Evolutionary conservation across 139 green algal species (phyloP).

Genomic region (Closterium sp.): DNA sequence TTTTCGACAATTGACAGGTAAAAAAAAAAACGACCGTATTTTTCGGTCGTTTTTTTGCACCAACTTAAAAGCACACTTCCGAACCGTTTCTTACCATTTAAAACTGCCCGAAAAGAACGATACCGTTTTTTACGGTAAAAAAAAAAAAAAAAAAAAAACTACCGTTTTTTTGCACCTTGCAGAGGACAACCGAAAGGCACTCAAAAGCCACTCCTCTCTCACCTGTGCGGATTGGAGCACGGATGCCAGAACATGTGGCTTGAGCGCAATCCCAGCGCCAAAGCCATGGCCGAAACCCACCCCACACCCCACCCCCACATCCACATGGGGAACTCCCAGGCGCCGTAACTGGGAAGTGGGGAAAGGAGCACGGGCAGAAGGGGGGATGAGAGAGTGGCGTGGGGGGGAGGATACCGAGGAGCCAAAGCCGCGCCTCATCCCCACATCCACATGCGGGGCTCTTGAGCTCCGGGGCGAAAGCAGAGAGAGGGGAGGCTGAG

Average conservation of each 20-base stretch:
- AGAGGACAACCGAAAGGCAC: too few relatives aligned
- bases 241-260: background rate
- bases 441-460: background rate
- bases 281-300: constrained; percentile 18
- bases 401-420: too few relatives aligned
- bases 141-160: background rate
- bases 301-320: constrained; percentile 9
- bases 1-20: too few relatives aligned
- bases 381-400: background rate
- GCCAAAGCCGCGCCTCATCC: background rate
- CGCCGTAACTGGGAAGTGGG: background rate
- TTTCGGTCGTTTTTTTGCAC: too few relatives aligned
- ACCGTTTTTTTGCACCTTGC: too few relatives aligned
- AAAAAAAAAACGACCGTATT: too few relatives aligned
- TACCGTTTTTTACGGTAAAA: too few relatives aligned
- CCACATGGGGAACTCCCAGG: background rate
- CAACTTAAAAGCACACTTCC: too few relatives aligned
- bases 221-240: constrained; percentile 15
- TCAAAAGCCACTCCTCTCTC: too few relatives aligned
- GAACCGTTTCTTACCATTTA: too few relatives aligned
- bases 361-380: background rate
- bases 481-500: background rate
- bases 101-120: too few relatives aligned
- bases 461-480: too few relatives aligned
- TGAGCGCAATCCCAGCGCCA: constrained; percentile 1